Evolutionary conservation across 2,329 filamentous ascomycete genomes (phyloP).

Genomic region (Diplocarpon rosae): DNA sequence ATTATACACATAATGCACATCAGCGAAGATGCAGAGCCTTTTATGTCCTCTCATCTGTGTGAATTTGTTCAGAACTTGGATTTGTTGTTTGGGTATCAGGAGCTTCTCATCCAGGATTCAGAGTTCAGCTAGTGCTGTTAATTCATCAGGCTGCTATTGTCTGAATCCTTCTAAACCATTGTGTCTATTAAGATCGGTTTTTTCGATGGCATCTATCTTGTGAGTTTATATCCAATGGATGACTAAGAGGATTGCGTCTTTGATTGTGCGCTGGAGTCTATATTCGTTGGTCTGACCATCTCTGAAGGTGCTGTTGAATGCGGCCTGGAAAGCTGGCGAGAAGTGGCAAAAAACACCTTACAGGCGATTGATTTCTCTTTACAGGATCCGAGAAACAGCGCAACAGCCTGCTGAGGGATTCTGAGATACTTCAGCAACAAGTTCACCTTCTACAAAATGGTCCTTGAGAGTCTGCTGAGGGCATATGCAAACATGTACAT

Average conservation of each 20-base stretch:
- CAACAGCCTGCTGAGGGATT: constrained; percentile 1
- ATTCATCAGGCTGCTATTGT: not conserved
- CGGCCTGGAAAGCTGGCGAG: constrained; percentile 5
- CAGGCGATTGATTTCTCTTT: constrained; percentile 5
- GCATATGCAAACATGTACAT: no score
- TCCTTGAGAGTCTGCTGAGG: no score
- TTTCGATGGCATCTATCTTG: not conserved
- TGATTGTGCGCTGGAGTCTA: constrained; percentile 1
- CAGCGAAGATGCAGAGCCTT: not conserved
- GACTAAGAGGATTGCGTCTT: constrained; percentile 1
- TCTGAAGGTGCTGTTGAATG: constrained; percentile 8
- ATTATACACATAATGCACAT: no score
- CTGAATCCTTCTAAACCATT: no score
- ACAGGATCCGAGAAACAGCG: not conserved
- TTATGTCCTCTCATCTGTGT: not conserved
- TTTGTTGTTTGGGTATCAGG: constrained; percentile 7
- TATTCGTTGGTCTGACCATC: constrained; percentile 12
- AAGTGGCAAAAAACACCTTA: constrained; percentile 9
- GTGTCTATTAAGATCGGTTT: not conserved
- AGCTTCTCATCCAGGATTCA: constrained; percentile 10
- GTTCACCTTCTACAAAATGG: no score
- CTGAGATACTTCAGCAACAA: not conserved
- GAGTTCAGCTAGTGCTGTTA: not conserved
- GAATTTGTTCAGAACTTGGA: constrained; percentile 3
- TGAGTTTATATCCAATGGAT: constrained; percentile 11